These are phyloP conservation scores for Phylloporus sp. DNA, from an alignment of 768 basidiomycete genomes.

Conservation along the genomic window DNA sequence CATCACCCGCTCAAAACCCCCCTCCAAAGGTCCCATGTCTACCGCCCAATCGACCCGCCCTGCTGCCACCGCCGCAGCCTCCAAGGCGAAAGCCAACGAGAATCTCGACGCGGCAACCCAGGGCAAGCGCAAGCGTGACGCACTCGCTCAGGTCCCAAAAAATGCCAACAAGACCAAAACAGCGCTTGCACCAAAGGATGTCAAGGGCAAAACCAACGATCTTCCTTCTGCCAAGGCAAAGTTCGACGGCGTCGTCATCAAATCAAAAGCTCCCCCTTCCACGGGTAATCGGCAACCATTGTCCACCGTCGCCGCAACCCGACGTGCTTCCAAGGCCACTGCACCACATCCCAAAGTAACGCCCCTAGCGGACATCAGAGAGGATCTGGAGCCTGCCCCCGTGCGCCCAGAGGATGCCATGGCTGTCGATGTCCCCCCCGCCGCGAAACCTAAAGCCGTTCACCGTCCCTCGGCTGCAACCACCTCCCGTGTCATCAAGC, in stretches of 20 bases:
- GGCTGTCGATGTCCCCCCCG: slow-evolving; percentile 42
- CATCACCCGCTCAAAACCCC: slow-evolving; percentile 57
- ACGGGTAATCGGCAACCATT: slow-evolving; percentile 48
- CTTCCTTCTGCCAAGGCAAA: slow-evolving; percentile 42
- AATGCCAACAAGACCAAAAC: slow-evolving; percentile 41
- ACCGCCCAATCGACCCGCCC: slow-evolving; percentile 36
- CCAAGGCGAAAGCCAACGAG: slow-evolving; percentile 35
- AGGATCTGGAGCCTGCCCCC: slow-evolving; percentile 15
- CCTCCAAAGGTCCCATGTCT: slow-evolving; percentile 38
- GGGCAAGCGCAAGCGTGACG: slow-evolving; percentile 73
- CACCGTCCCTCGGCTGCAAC: slow-evolving; percentile 31
- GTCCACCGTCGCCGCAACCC: slow-evolving; percentile 46
- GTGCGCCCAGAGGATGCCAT: slow-evolving; percentile 49
- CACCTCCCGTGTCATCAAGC: slow-evolving; percentile 21
- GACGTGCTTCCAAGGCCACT: slow-evolving; percentile 35
- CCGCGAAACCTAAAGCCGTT: neutral
- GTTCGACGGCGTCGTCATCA: slow-evolving; percentile 63
- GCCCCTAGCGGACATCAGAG: slow-evolving; percentile 29
- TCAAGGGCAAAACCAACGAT: slow-evolving; percentile 56
- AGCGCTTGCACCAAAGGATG: slow-evolving; percentile 30
- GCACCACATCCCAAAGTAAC: slow-evolving; percentile 18
- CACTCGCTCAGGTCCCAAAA: slow-evolving; percentile 66
- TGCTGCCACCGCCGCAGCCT: slow-evolving; percentile 39
- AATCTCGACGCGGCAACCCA: slow-evolving; percentile 43
- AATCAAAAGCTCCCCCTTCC: slow-evolving; percentile 38